A percentile compares a stretch with the other conserved stretches of the same genome.
These are phyloP conservation scores for Hericium erinaceus DNA, from an alignment of 768 basidiomycete genomes.

Conservation along the genomic window DNA sequence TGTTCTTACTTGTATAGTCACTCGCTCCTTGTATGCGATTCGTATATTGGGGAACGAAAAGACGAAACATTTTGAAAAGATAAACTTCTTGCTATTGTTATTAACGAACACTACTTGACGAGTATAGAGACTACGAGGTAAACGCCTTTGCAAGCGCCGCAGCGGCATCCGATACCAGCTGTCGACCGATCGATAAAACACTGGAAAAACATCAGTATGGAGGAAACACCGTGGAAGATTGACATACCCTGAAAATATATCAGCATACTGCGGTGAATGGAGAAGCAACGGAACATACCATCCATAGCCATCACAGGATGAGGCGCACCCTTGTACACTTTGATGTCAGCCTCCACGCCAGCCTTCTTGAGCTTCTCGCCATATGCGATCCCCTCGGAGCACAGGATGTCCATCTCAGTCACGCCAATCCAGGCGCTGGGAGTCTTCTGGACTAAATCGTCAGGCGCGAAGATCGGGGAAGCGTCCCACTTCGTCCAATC, in stretches of 20 bases:
- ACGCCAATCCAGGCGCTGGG: conserved; percentile 58
- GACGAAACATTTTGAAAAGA: not conserved
- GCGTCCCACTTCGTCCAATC: conserved; percentile 60
- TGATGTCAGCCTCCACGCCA: conserved; percentile 45
- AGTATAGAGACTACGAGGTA: conserved; percentile 6
- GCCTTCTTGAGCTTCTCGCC: conserved; percentile 43
- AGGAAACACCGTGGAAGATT: not conserved
- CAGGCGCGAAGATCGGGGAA: conserved; percentile 63
- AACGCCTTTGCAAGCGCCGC: conserved; percentile 26
- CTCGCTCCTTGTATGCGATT: not conserved
- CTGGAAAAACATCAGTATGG: conserved; percentile 18
- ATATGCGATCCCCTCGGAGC: conserved; percentile 58
- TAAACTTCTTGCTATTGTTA: too few species aligned
- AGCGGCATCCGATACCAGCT: conserved; percentile 30
- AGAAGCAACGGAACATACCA: conserved; percentile 30
- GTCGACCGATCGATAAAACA: conserved; percentile 27
- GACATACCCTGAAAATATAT: conserved; percentile 14
- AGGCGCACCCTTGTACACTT: conserved; percentile 54
- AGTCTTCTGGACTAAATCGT: conserved; percentile 36
- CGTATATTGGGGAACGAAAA: not conserved
- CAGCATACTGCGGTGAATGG: not conserved
- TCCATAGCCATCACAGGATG: conserved; percentile 74
- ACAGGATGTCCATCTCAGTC: conserved; percentile 56
- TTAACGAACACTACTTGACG: too few species aligned
- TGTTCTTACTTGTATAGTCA: not conserved